Evolutionary conservation across 345 rosid species (phyloP).

Genomic region (Nasturtium officinale): DNA sequence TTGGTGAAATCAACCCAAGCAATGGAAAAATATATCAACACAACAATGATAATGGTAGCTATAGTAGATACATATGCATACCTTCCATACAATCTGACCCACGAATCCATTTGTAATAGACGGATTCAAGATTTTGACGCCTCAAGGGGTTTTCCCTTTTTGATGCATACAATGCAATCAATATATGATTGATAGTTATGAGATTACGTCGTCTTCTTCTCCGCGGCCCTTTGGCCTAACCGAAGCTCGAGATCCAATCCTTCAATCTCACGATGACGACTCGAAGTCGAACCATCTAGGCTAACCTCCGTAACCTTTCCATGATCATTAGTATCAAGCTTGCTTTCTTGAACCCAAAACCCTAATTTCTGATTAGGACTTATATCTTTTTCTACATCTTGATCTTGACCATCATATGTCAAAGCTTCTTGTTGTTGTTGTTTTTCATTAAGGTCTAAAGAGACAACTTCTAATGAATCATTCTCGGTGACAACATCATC

Average conservation of each 20-base stretch:
- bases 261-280: constrained; percentile 22
- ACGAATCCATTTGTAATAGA: constrained; percentile 40
- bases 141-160: neutral
- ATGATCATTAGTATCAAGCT: constrained; percentile 17
- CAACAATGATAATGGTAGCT: constrained; percentile 18
- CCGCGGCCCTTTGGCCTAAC: constrained; percentile 39
- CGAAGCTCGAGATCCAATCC: constrained; percentile 46
- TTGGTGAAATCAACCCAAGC: constrained; percentile 29
- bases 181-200: neutral
- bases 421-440: constrained; percentile 20
- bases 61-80: constrained; percentile 33
- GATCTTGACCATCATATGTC: constrained; percentile 22
- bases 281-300: constrained; percentile 37
- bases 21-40: constrained; percentile 17
- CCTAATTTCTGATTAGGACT: constrained; percentile 19
- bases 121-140: constrained; percentile 22
- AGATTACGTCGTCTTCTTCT: constrained; percentile 34
- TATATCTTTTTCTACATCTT: constrained; percentile 18
- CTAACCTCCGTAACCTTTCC: constrained; percentile 2
- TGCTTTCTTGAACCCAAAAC: constrained; percentile 31
- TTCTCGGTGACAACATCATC: constrained; percentile 24
- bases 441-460: constrained; percentile 32
- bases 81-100: constrained; percentile 22
- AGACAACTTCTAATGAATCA: constrained; percentile 27
- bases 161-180: constrained; percentile 33